phyloP scores from a whole-genome alignment of 345 rosid species.

The Aethionema arabicum region DNA sequence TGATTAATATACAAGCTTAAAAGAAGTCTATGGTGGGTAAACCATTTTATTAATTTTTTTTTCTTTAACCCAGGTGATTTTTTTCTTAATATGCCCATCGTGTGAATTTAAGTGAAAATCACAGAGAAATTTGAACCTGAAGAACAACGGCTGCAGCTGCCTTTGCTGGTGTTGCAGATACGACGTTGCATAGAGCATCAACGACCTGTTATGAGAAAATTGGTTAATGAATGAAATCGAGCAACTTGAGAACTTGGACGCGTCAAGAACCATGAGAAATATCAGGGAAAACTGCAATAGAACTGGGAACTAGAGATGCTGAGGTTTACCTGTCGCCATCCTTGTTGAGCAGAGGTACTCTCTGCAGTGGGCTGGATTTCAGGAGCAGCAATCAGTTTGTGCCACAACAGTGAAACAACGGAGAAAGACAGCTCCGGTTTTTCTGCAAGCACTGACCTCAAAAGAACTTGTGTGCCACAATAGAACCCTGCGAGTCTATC shows the following conservation, averaged over 20 bases:
- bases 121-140: conserved; percentile 66
- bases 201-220: conserved; percentile 56
- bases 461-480: conserved; percentile 76
- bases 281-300: conserved; percentile 2
- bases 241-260: conserved; percentile 9
- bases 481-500: conserved; percentile 87
- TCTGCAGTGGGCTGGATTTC: conserved; percentile 86
- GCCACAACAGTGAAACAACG: conserved; percentile 93
- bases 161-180: conserved; percentile 80
- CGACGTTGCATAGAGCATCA: conserved; percentile 93
- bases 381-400: conserved; percentile 83
- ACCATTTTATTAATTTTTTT: not conserved
- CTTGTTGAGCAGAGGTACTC: conserved; percentile 98
- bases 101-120: conserved; percentile 13
- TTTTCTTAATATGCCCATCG: conserved; percentile 6
- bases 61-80: conserved; percentile 1
- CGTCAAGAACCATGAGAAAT: conserved; percentile 5
- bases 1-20: conserved; percentile 1
- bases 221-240: conserved; percentile 26
- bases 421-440: conserved; percentile 94
- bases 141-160: conserved; percentile 95
- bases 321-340: conserved; percentile 93
- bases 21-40: conserved; percentile 1
- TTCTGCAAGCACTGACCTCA: conserved; percentile 81
- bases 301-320: conserved; percentile 12